phyloP scores from a whole-genome alignment of 2,329 filamentous ascomycete genomes.

The Penicillium glabrum region DNA sequence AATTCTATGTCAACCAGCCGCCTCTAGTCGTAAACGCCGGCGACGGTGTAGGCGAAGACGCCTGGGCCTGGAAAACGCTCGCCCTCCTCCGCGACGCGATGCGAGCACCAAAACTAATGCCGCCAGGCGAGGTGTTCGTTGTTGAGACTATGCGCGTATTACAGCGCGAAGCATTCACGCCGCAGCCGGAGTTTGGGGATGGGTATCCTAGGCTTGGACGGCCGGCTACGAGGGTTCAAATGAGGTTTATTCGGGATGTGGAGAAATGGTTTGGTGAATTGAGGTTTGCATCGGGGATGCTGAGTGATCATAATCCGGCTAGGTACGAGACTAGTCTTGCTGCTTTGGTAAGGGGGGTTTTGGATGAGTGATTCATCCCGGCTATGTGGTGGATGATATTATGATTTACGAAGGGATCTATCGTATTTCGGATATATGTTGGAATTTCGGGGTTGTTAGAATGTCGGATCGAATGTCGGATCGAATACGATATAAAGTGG shows the following conservation, averaged over 20 bases:
- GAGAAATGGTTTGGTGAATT: slow-evolving; percentile 70
- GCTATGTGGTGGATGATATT: background rate
- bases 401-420: background rate
- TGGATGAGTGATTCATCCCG: slow-evolving; percentile 35
- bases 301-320: slow-evolving; percentile 73
- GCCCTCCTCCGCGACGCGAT: slow-evolving; percentile 67
- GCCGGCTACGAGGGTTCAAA: slow-evolving; percentile 66
- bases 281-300: slow-evolving; percentile 69
- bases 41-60: slow-evolving; percentile 59
- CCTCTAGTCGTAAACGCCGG: slow-evolving; percentile 45
- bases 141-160: slow-evolving; percentile 69
- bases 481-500: background rate
- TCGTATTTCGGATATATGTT: background rate
- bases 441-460: background rate
- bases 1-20: slow-evolving; percentile 57
- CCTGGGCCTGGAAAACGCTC: slow-evolving; percentile 69
- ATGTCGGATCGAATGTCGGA: background rate
- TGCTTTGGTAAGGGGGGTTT: slow-evolving; percentile 52
- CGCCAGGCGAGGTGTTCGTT: slow-evolving; percentile 74
- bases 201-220: slow-evolving; percentile 54
- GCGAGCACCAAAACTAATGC: slow-evolving; percentile 68
- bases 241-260: slow-evolving; percentile 71
- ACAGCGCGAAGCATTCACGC: slow-evolving; percentile 63
- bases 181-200: slow-evolving; percentile 39
- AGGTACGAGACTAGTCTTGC: slow-evolving; percentile 70